Evolutionary conservation across 768 basidiomycete species (phyloP), one percentile per base, ranked within the genome.

Genomic region (Pleurotus giganteus): DNA sequence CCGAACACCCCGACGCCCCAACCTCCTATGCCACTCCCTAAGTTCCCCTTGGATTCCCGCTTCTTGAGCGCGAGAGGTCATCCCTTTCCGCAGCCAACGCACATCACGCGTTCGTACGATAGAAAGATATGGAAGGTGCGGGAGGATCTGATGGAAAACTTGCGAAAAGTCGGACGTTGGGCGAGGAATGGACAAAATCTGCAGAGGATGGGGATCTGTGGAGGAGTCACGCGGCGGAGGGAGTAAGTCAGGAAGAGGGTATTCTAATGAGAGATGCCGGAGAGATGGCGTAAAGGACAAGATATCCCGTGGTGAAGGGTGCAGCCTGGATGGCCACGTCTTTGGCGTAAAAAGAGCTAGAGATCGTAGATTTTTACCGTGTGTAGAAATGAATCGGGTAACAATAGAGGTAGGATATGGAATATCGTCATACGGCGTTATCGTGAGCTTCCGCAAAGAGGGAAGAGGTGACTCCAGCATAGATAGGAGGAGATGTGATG

Each of bases 11-110:
- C 79, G 73, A 53, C 82, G 74, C 9, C 71, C 71, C 28, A 93
- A 72, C 50, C 85, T 78, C 44, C 80, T 76, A 57, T 76, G 77
- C 91, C 91, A 93, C 54, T 84, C 80, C 58, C 75, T 72, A 82
- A 93, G 85, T 65, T 90, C 87, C 39, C 89, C 91, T 68, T 91
- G 90, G 12, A 90, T 79, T 6, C 91, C 91, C 5, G 90, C 80
- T 58, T 79, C 83, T 59, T 81, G 83, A 23, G 91, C 91, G 56
- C 78, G 74, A 0, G 69, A 70, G 6, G 78, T 83, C 67, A 91
- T 78, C 0, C 88, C 90, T 49, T 76, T 78, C 52, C 84, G 71
- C 31, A 92, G 68, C 89, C 90, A 92, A 28, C 82, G 81, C 15
- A 89, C 77, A 59, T 91, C 88, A 56, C 88, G 74, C 13, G 78